phyloP scores from a whole-genome alignment of 2,329 filamentous ascomycete genomes.

The Chaetothyriales sp. region DNA sequence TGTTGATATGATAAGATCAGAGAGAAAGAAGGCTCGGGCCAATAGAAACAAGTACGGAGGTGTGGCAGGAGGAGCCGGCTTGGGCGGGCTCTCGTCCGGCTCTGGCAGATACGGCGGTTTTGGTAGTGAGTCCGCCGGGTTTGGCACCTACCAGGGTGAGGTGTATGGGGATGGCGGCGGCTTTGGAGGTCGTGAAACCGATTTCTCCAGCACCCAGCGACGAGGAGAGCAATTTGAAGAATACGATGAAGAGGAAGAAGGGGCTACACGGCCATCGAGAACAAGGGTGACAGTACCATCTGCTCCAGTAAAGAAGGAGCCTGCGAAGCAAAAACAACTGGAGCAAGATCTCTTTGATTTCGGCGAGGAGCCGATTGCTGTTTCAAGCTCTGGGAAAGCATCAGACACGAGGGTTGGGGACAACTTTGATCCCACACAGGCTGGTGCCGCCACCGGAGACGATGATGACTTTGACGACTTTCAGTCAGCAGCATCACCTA shows the following conservation, averaged over 20 bases:
- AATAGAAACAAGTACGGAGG: conserved; percentile 93
- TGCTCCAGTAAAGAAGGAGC: conserved; percentile 27
- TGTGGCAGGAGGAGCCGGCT: conserved; percentile 63
- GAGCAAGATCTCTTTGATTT: conserved; percentile 88
- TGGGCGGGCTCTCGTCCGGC: conserved; percentile 42
- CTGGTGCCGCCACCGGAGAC: conserved; percentile 40
- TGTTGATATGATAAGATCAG: conserved; percentile 37
- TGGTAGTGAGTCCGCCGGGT: conserved; percentile 53
- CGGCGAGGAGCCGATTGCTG: conserved; percentile 50
- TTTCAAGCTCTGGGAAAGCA: conserved; percentile 30
- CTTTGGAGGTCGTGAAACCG: conserved; percentile 62
- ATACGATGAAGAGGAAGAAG: conserved; percentile 92
- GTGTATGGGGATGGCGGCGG: conserved; percentile 95
- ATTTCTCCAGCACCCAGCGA: conserved; percentile 50
- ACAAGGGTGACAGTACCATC: conserved; percentile 15
- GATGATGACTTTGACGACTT: conserved; percentile 98
- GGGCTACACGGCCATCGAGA: conserved; percentile 28
- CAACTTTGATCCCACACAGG: conserved; percentile 27
- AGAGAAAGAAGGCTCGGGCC: conserved; percentile 72
- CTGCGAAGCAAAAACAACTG: conserved; percentile 61
- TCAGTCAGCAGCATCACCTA: conserved; percentile 61
- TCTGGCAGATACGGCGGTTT: conserved; percentile 68
- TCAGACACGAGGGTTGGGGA: conserved; percentile 25
- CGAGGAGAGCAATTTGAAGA: conserved; percentile 75
- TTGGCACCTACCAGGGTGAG: conserved; percentile 49